These are phyloP conservation scores for Cladosporium phlei DNA, from an alignment of 2,329 filamentous ascomycete species.

Conservation along the genomic window DNA sequence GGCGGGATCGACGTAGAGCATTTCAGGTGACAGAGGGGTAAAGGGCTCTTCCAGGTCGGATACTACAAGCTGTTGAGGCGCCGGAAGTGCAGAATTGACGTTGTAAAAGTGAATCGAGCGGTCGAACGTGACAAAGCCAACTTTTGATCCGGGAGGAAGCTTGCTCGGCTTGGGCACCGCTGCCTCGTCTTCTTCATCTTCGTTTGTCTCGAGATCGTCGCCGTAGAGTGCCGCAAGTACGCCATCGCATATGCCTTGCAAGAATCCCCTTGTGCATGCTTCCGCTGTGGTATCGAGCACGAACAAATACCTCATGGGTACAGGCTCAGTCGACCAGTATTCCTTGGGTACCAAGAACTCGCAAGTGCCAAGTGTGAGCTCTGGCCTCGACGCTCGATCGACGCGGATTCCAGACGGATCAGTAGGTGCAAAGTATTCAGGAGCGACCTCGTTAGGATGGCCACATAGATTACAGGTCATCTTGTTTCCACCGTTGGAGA, in stretches of 20 bases:
- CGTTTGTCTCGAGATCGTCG: constrained; percentile 49
- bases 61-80: constrained; percentile 98
- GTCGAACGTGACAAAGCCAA: constrained; percentile 94
- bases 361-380: constrained; percentile 85
- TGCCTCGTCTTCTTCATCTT: constrained; percentile 52
- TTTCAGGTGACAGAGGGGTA: constrained; percentile 74
- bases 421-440: constrained; percentile 90
- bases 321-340: constrained; percentile 94
- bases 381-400: constrained; percentile 82
- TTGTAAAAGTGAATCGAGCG: constrained; percentile 99
- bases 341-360: constrained; percentile 97
- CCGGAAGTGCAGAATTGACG: constrained; percentile 70
- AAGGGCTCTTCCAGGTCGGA: constrained; percentile 96
- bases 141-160: constrained; percentile 74
- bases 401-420: constrained; percentile 81
- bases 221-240: constrained; percentile 82
- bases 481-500: constrained; percentile 87
- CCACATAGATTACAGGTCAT: constrained; percentile 98
- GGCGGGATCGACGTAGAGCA: constrained; percentile 89
- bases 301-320: constrained; percentile 83
- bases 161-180: constrained; percentile 42
- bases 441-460: constrained; percentile 87
- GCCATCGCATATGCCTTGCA: constrained; percentile 86
- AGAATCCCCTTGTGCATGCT: constrained; percentile 81
- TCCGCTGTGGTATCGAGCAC: constrained; percentile 91